Conservation (phyloP, 306 rosid species). For the Casuarina equisetifolia region DNA sequence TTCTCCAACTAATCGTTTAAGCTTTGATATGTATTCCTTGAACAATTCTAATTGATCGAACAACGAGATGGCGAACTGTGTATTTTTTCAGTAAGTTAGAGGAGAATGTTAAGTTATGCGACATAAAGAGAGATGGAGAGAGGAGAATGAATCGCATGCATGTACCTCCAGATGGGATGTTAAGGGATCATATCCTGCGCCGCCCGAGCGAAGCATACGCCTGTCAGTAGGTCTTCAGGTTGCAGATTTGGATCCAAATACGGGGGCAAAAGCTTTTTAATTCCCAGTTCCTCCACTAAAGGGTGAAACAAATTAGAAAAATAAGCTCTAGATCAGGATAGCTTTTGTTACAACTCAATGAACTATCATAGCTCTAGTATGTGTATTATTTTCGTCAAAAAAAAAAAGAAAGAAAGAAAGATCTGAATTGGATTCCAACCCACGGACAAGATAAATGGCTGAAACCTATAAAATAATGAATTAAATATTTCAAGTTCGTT, state of each 20-base stretch:
- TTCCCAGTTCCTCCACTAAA: constrained; percentile 25
- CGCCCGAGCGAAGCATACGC: constrained; percentile 84
- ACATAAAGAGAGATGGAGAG: neutral
- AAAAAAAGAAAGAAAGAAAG: too few species aligned
- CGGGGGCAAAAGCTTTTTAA: constrained; percentile 64
- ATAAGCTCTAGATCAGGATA: too few species aligned
- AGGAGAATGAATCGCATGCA: neutral
- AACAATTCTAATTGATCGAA: constrained; percentile 49
- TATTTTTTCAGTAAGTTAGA: neutral
- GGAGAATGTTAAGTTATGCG: neutral
- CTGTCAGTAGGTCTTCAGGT: constrained; percentile 53
- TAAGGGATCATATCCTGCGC: constrained; percentile 77
- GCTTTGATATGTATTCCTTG: constrained; percentile 59
- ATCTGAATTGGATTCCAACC: too few species aligned
- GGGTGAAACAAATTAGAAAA: too few species aligned
- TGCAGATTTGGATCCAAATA: constrained; percentile 57
- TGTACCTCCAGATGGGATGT: constrained; percentile 62
- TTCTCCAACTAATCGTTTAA: constrained; percentile 11
- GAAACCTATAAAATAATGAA: too few species aligned
- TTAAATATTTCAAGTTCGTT: too few species aligned
- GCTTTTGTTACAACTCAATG: too few species aligned
- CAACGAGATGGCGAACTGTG: constrained; percentile 50
- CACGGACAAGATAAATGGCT: too few species aligned
- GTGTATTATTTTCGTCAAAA: too few species aligned
- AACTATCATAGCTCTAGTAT: too few species aligned